Evolutionary conservation across 495 filamentous ascomycete genomes (phyloP).

Genomic region (Trichodelitschia bisporula): DNA sequence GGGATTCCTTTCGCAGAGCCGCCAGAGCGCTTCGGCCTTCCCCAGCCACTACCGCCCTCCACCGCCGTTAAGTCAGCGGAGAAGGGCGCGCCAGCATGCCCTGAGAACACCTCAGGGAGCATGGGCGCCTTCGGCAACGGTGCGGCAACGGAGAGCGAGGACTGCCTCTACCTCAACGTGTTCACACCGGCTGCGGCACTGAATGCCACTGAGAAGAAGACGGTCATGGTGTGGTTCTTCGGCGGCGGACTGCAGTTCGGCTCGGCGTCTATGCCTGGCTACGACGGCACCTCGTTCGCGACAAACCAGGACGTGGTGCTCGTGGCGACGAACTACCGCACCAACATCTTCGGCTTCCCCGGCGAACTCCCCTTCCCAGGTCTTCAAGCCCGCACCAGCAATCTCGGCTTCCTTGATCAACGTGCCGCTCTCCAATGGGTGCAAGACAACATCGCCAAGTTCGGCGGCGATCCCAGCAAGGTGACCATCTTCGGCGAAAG

Average conservation of each 20-base stretch:
- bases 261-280: background rate
- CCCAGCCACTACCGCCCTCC: background rate
- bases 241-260: background rate
- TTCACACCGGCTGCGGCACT: background rate
- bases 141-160: slow-evolving; percentile 1
- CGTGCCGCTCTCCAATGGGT: slow-evolving; percentile 3
- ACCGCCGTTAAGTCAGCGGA: background rate
- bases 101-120: background rate
- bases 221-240: slow-evolving; percentile 1
- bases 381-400: background rate
- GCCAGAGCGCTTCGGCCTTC: background rate
- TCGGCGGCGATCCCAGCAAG: slow-evolving; percentile 2
- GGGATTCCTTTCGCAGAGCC: slow-evolving; percentile 11
- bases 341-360: background rate
- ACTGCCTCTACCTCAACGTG: background rate
- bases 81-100: background rate
- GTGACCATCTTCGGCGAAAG: slow-evolving; percentile 2
- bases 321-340: slow-evolving; percentile 1
- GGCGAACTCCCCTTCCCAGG: background rate
- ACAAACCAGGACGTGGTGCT: slow-evolving; percentile 1
- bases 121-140: background rate
- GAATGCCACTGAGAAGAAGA: background rate
- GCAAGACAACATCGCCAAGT: slow-evolving; percentile 2
- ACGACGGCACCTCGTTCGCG: background rate
- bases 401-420: slow-evolving; percentile 2